Evolutionary conservation across 805 yeast species (phyloP).

Genomic region (Nematodospora valgi): DNA sequence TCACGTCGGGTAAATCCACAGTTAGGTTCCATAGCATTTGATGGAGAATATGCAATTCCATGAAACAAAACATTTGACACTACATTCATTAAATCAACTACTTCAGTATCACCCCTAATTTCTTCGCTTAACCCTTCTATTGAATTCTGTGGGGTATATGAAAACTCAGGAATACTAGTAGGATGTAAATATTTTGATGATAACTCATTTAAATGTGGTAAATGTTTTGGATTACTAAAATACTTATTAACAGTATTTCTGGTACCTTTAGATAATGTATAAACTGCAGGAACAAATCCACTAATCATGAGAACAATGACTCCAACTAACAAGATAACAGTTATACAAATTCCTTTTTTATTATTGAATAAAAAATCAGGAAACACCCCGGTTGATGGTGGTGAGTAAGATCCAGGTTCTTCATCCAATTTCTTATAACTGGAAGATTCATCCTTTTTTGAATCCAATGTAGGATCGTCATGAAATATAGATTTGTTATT

Average conservation of each 20-base stretch:
- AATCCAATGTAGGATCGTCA: neutral
- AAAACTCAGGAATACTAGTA: neutral
- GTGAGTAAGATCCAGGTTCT: neutral
- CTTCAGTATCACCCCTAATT: slow-evolving; percentile 32
- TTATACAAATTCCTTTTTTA: neutral
- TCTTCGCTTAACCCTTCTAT: slow-evolving; percentile 25
- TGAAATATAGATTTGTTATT: neutral
- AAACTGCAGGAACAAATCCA: slow-evolving; percentile 19
- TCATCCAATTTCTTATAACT: neutral
- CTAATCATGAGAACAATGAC: slow-evolving; percentile 13
- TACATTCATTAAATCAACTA: slow-evolving; percentile 34
- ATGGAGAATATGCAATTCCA: slow-evolving; percentile 63
- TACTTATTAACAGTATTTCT: slow-evolving; percentile 21
- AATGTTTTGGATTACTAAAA: slow-evolving; percentile 14
- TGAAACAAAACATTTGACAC: slow-evolving; percentile 35
- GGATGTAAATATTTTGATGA: slow-evolving; percentile 6
- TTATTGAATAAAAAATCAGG: neutral
- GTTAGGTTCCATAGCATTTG: slow-evolving; percentile 45
- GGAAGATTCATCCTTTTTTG: neutral
- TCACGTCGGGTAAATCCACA: slow-evolving; percentile 52
- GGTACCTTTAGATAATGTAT: slow-evolving; percentile 30
- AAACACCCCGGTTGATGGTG: neutral
- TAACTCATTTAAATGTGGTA: slow-evolving; percentile 6
- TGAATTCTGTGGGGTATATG: slow-evolving; percentile 6
- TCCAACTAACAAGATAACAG: slow-evolving; percentile 1